Evolutionary conservation across 345 rosid genomes (phyloP).

Genomic region (Lumnitzera racemosa): DNA sequence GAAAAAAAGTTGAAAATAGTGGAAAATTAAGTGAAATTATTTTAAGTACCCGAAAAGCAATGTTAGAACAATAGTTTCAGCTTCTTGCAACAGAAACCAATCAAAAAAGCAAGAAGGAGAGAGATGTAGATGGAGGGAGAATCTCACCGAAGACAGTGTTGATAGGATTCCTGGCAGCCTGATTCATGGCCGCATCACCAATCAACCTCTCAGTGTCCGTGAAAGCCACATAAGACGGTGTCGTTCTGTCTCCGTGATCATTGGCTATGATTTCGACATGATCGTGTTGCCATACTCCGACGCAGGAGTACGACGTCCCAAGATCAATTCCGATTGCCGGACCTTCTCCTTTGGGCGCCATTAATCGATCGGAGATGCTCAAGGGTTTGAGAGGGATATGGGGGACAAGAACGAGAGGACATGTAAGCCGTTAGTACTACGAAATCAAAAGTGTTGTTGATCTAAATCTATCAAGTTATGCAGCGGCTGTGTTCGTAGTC

Average conservation of each 20-base stretch:
- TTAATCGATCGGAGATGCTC: too few relatives aligned
- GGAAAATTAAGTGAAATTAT: too few relatives aligned
- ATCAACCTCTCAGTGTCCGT: constrained; percentile 14
- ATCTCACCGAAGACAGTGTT: constrained; percentile 31
- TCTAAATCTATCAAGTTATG: too few relatives aligned
- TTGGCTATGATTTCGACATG: constrained; percentile 10
- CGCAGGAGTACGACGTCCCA: constrained; percentile 10
- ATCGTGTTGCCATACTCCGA: constrained; percentile 10
- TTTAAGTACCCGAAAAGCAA: too few relatives aligned
- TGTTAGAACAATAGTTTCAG: too few relatives aligned
- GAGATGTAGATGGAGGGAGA: too few relatives aligned
- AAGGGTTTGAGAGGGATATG: too few relatives aligned
- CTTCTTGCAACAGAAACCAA: not conserved
- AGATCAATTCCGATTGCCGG: constrained; percentile 14
- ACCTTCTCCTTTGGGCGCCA: not conserved
- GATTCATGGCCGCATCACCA: constrained; percentile 22
- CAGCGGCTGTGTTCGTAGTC: too few relatives aligned
- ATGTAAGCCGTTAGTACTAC: too few relatives aligned
- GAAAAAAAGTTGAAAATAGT: too few relatives aligned
- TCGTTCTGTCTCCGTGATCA: constrained; percentile 17
- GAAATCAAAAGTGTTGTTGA: too few relatives aligned
- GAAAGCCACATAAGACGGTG: constrained; percentile 25
- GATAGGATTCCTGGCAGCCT: constrained; percentile 20
- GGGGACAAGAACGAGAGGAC: too few relatives aligned
- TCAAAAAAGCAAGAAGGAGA: not conserved